A percentile compares a stretch with the other conserved stretches of the same genome.
These are phyloP conservation scores for Colletotrichum sp. DNA, from an alignment of 2,329 filamentous ascomycete genomes.

Conservation along the genomic window DNA sequence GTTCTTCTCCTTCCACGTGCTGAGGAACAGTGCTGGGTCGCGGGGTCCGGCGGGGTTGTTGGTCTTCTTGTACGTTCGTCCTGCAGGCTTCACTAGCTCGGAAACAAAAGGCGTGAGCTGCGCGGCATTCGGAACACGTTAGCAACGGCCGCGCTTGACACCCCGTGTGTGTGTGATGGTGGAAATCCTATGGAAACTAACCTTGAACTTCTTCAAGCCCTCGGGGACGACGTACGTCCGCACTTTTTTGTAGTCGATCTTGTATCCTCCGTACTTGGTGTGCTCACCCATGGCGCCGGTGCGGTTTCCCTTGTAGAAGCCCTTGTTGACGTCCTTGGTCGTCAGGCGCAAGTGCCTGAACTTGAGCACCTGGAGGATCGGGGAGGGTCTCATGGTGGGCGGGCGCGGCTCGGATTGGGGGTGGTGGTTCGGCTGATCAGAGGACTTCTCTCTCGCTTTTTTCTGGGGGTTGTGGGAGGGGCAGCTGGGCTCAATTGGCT, in stretches of 20 bases:
- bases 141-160: neutral
- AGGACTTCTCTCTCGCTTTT: neutral
- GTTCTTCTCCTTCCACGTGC: conserved; percentile 72
- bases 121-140: neutral
- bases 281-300: conserved; percentile 87
- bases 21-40: conserved; percentile 66
- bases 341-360: conserved; percentile 82
- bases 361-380: conserved; percentile 67
- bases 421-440: neutral
- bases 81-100: conserved; percentile 54
- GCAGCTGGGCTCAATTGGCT: neutral
- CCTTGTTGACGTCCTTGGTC: conserved; percentile 90
- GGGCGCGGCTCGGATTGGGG: neutral
- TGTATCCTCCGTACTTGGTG: conserved; percentile 82
- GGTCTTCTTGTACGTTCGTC: conserved; percentile 54
- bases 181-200: conserved; percentile 39
- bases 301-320: conserved; percentile 96
- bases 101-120: conserved; percentile 84
- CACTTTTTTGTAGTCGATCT: conserved; percentile 85
- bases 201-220: conserved; percentile 73
- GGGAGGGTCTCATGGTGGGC: conserved; percentile 69
- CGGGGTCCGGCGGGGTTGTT: conserved; percentile 58
- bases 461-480: fast-evolving
- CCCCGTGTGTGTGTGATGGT: neutral
- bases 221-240: conserved; percentile 86